Conservation (phyloP, 2,329 filamentous ascomycete species). For the Botrytis fragariae region DNA sequence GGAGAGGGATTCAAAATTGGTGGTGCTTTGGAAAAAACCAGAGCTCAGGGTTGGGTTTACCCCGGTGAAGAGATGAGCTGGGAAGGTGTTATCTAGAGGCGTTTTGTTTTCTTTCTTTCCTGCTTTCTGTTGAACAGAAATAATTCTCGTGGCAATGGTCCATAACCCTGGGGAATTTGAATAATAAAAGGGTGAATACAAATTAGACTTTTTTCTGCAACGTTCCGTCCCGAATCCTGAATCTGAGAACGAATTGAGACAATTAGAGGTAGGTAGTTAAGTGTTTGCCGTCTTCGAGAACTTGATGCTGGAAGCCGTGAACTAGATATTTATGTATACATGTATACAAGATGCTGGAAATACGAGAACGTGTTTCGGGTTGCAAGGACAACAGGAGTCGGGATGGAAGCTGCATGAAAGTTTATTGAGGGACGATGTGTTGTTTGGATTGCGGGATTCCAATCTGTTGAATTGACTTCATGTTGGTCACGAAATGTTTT, state of each 20-base stretch:
- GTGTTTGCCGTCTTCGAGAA: background rate
- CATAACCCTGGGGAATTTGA: background rate
- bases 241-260: background rate
- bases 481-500: background rate
- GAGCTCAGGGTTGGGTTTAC: conserved; percentile 4
- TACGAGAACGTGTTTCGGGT: background rate
- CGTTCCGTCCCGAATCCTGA: background rate
- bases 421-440: background rate
- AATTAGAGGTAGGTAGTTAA: background rate
- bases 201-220: background rate
- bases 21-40: conserved; percentile 15
- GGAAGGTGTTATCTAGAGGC: background rate
- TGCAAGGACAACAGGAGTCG: background rate
- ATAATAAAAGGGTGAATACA: background rate
- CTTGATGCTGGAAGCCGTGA: background rate
- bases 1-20: conserved; percentile 8
- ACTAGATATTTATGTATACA: background rate
- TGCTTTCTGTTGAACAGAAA: too few species aligned
- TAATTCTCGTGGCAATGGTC: background rate
- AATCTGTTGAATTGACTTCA: background rate
- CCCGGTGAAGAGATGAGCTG: background rate
- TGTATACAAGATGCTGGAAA: background rate
- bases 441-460: background rate
- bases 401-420: background rate
- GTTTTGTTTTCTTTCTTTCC: background rate